Base-by-base conservation (phyloP, 2,329 filamentous ascomycete species). In the Epicoccum sorghinum region DNA sequence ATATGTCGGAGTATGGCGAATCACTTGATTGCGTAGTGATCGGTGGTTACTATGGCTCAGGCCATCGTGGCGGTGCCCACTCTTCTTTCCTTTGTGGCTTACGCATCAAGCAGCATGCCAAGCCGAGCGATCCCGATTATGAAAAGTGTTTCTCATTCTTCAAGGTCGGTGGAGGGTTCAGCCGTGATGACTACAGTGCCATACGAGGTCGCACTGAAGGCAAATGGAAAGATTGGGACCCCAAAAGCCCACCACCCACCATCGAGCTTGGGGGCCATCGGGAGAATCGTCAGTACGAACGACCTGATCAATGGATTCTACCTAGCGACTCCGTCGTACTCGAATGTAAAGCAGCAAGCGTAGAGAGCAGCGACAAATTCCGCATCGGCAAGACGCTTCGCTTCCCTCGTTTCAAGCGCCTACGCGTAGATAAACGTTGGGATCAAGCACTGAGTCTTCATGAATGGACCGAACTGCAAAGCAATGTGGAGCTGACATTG, bases 1-100 rank as follows among this genome's bases (percentile, higher is more conserved):
- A 99, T 74, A 97, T 98, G 93, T 88, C 88, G 2, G 93, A 96
- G 59, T 96, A 95, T 71, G 95, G 95, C 57, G 93, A 98, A 75
- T 91, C 89, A 0, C 84, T 99, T 3, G 95, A 99, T 71, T 91
- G 92, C 61, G 79, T 97, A 12, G 82, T 99, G 13, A 86, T 99
- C 47, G 95, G 93, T 49, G 95, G 91, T 7, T 98, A 96, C 76
- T 99, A 90, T 71, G 95, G 95, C 12, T 90, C 89, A 27, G 95
- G 95, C 0, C 86, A 84, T 51, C 86, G 95, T 42, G 95, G 95
- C 43, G 95, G 93, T 36, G 85, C 78, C 2, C 78, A 97, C 4
- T 91, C 92, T 1, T 95, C 88, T 58, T 99, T 93, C 69, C 74
- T 99, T n/a, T 97, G 93, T 68, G 95, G 93, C 0, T 78, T 99